Evolutionary conservation across 2,329 filamentous ascomycete species (phyloP).

Genomic region (Cercospora canescens): DNA sequence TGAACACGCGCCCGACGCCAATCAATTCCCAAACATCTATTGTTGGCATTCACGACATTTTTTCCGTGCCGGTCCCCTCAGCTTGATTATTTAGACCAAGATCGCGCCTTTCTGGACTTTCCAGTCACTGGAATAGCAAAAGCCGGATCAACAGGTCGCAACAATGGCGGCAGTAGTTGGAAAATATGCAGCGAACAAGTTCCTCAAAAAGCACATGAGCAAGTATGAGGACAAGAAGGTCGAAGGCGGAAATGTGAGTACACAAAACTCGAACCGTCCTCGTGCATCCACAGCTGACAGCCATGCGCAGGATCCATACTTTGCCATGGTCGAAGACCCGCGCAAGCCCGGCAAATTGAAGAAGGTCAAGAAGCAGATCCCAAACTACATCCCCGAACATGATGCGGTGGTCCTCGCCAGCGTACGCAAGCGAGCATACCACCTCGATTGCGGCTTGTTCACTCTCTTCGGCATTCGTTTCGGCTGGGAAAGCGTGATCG

Average conservation of each 20-base stretch:
- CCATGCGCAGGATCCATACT: conserved; percentile 76
- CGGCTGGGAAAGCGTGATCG: conserved; percentile 87
- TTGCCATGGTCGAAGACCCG: conserved; percentile 76
- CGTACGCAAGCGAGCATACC: conserved; percentile 82
- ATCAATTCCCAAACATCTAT: conserved; percentile 20
- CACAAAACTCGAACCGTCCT: background rate
- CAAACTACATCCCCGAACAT: conserved; percentile 77
- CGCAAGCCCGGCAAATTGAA: conserved; percentile 71
- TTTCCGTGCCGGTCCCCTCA: background rate
- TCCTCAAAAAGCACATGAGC: conserved; percentile 49
- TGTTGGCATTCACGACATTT: conserved; percentile 18
- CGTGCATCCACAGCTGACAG: conserved; percentile 12
- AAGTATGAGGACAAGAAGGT: conserved; percentile 49
- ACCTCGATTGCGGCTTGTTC: conserved; percentile 81
- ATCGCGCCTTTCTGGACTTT: background rate
- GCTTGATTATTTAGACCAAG: conserved; percentile 9
- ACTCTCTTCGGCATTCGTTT: conserved; percentile 79
- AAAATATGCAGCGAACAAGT: conserved; percentile 53
- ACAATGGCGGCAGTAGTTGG: conserved; percentile 48
- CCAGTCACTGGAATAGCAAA: background rate
- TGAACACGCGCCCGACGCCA: conserved; percentile 17
- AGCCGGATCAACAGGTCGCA: conserved; percentile 9
- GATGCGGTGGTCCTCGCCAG: conserved; percentile 81
- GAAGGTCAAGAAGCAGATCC: conserved; percentile 82
- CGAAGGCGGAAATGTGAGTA: conserved; percentile 41